phyloP scores from a whole-genome alignment of 768 basidiomycete genomes.

The Leccinum ochraceum region DNA sequence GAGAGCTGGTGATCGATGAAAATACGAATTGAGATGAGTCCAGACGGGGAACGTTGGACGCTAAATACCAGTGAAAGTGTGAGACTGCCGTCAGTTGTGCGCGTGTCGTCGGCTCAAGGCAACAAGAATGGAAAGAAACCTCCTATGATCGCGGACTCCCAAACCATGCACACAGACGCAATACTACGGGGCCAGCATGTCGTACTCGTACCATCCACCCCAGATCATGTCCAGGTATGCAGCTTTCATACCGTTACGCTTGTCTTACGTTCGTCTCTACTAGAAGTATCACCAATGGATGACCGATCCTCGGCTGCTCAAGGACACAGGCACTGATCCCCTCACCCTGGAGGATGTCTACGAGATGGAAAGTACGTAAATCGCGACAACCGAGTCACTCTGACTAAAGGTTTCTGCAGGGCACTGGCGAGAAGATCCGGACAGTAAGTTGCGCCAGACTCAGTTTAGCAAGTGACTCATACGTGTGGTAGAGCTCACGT shows the following conservation, averaged over 20 bases:
- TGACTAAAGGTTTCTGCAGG: constrained; percentile 39
- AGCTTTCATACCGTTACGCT: neutral
- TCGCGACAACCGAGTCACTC: neutral
- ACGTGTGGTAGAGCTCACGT: constrained; percentile 68
- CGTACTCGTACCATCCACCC: constrained; percentile 81
- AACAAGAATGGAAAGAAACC: constrained; percentile 21
- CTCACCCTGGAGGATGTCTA: constrained; percentile 79
- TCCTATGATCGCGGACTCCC: neutral
- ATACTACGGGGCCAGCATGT: constrained; percentile 66
- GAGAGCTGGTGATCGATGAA: neutral
- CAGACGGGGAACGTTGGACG: constrained; percentile 3
- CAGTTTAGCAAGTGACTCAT: constrained; percentile 1
- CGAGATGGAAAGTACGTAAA: constrained; percentile 78
- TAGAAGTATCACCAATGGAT: constrained; percentile 92
- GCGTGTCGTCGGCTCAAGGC: constrained; percentile 2
- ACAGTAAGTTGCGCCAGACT: constrained; percentile 49
- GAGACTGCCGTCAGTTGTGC: neutral
- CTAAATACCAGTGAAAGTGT: neutral
- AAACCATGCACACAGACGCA: constrained; percentile 20
- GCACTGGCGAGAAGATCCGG: constrained; percentile 85
- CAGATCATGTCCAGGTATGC: constrained; percentile 44
- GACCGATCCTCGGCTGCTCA: constrained; percentile 67
- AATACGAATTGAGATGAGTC: constrained; percentile 3
- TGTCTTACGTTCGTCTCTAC: constrained; percentile 24
- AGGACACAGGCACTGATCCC: constrained; percentile 83